Base-by-base conservation (phyloP, 352 stramenopile genomes). In the Pythium dissimile region DNA sequence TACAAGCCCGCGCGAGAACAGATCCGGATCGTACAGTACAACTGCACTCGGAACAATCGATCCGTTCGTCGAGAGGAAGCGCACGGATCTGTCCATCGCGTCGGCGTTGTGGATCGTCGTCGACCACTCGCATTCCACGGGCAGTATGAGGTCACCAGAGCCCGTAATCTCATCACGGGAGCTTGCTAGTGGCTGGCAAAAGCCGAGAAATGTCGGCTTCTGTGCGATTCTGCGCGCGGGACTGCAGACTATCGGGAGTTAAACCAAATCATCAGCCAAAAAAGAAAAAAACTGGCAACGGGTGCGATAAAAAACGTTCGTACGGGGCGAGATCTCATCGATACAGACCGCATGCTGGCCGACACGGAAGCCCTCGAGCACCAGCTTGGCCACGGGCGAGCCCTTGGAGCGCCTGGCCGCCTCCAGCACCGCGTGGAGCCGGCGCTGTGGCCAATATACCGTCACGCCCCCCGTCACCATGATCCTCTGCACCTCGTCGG, bases 371-470 rank as follows among this genome's bases (percentile, higher is more conserved):
- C 55, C 55, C 15, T 46, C n/a, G 7, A 56, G 55, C 30, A 35
- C 50, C 11, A 63, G 20, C 20, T 10, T 27, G 0, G 32, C 16
- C 15, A 6, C 5, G 11, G 1, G 2, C 13, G 32, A 18, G 30
- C 16, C 52, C 16, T 42, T n/a, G 1, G 23, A 13, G 1, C 37
- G 20, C 28, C 1, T 30, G 3, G 28, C 27, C 10, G 18, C 31
- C 20, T 23, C 13, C 1, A 51, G 31, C 13, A 23, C 59, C 12
- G 3, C 49, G 8, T 54, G 43, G 27, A 63, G 42, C 12, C 41
- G 38, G 31, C 37, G 49, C 46, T 69, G 63, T 23, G 77, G 75
- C 75, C 75, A 86, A 51, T 80, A 88, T 11, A 58, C n/a, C 37
- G 60, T 69, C 50, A 11, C 31, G 34, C 15, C 39, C 18, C 16